A percentile compares a stretch with the other conserved stretches of the same genome.
These are phyloP conservation scores for Fusarium virguliforme DNA, from an alignment of 2,329 filamentous ascomycete species.

Conservation along the genomic window DNA sequence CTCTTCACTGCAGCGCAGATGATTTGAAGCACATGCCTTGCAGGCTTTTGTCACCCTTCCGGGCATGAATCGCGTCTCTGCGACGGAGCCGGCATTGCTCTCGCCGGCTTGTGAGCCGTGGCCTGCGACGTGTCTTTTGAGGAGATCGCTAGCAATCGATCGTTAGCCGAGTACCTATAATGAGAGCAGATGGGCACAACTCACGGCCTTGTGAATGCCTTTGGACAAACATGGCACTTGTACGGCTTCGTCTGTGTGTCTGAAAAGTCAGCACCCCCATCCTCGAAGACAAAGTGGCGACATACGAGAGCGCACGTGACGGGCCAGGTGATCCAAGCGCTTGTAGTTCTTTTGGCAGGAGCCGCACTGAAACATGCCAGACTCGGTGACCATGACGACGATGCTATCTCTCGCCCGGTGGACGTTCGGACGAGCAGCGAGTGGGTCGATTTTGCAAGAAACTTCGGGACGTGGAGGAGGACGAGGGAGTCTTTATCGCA, in stretches of 20 bases:
- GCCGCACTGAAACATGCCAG: conserved; percentile 51
- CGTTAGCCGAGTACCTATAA: neutral
- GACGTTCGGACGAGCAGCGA: conserved; percentile 4
- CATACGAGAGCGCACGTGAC: conserved; percentile 56
- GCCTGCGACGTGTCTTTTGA: conserved; percentile 46
- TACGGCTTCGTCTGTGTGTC: conserved; percentile 54
- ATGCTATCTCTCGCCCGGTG: conserved; percentile 14
- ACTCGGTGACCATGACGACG: conserved; percentile 29
- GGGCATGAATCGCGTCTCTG: conserved; percentile 35
- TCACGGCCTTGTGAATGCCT: conserved; percentile 53
- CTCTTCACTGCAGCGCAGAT: conserved; percentile 52
- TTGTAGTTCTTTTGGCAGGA: conserved; percentile 51
- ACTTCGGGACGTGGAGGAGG: conserved; percentile 12
- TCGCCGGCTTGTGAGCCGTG: conserved; percentile 41
- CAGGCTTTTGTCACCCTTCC: conserved; percentile 51
- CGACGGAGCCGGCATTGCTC: conserved; percentile 8
- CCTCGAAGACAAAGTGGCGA: neutral
- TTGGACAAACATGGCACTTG: conserved; percentile 52
- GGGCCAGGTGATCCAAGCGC: conserved; percentile 53
- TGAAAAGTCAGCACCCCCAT: conserved; percentile 24
- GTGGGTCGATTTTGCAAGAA: neutral
- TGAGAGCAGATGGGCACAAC: neutral
- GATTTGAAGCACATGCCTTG: conserved; percentile 51
- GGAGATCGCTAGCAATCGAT: conserved; percentile 45
- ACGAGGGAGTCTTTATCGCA: conserved; percentile 11